Evolutionary conservation across 768 basidiomycete genomes (phyloP).

Genomic region (Boletus reticulatus): DNA sequence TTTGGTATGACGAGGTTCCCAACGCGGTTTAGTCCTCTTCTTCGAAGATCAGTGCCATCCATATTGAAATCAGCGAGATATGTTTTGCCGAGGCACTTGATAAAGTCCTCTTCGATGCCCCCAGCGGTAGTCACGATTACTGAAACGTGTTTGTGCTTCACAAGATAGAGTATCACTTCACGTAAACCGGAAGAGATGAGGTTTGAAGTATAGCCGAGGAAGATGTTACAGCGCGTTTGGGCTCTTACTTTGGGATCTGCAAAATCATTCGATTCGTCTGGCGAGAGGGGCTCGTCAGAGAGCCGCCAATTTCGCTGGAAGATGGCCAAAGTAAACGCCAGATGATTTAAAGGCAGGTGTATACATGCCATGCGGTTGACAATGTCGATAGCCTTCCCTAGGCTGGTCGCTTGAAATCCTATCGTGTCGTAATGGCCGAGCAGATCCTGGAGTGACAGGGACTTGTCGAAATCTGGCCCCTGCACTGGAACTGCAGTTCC

Average conservation of each 20-base stretch:
- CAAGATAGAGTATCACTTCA: constrained; percentile 88
- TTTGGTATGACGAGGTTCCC: constrained; percentile 97
- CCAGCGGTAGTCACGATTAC: constrained; percentile 96
- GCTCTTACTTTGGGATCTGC: constrained; percentile 57
- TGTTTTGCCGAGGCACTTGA: constrained; percentile 97
- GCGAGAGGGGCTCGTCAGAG: constrained; percentile 74
- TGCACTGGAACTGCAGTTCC: constrained; percentile 65
- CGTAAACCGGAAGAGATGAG: constrained; percentile 96
- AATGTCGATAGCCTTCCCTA: constrained; percentile 85
- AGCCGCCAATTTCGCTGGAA: constrained; percentile 82
- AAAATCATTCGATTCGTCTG: constrained; percentile 70
- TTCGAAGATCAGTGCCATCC: constrained; percentile 84
- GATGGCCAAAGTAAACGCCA: not conserved
- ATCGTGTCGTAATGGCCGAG: constrained; percentile 82
- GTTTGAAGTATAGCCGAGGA: constrained; percentile 98
- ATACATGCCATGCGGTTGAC: constrained; percentile 85
- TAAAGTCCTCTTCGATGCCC: constrained; percentile 98
- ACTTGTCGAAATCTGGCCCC: constrained; percentile 85
- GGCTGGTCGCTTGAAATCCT: constrained; percentile 95
- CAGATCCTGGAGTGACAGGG: constrained; percentile 63
- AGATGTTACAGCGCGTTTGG: constrained; percentile 78
- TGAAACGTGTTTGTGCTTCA: constrained; percentile 87
- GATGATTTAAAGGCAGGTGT: not conserved
- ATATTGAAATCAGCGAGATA: constrained; percentile 92
- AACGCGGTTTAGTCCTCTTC: constrained; percentile 92